phyloP scores from a whole-genome alignment of 1,284 basidiomycete genomes.

The Ganoderma multipileum region DNA sequence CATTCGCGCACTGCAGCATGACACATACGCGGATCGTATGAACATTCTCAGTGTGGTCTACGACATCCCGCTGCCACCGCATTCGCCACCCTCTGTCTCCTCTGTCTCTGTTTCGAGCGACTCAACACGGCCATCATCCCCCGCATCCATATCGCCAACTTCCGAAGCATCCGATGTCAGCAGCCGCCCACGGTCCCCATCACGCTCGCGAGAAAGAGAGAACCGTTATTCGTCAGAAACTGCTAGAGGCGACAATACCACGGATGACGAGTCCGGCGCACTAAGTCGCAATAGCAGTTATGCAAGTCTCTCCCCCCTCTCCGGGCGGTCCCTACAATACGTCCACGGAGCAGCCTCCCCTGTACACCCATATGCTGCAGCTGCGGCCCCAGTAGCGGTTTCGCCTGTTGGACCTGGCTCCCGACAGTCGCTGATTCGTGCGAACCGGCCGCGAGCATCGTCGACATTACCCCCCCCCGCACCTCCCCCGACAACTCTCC shows the following conservation, averaged over 20 bases:
- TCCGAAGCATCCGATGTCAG: constrained; percentile 55
- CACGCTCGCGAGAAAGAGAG: constrained; percentile 41
- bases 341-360: constrained; percentile 27
- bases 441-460: constrained; percentile 54
- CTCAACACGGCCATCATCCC: constrained; percentile 59
- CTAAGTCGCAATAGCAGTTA: constrained; percentile 28
- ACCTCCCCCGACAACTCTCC: constrained; percentile 66
- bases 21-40: constrained; percentile 89
- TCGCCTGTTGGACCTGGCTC: constrained; percentile 28
- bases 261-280: constrained; percentile 42
- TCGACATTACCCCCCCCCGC: constrained; percentile 69
- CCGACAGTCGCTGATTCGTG: constrained; percentile 34
- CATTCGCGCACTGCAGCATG: constrained; percentile 60
- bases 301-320: constrained; percentile 34
- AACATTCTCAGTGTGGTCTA: constrained; percentile 87
- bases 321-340: constrained; percentile 19
- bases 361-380: constrained; percentile 40
- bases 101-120: constrained; percentile 56
- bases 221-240: constrained; percentile 40
- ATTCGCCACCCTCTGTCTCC: constrained; percentile 61
- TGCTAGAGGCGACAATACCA: constrained; percentile 29
- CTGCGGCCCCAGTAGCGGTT: constrained; percentile 26
- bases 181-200: constrained; percentile 44
- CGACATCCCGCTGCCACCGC: constrained; percentile 76
- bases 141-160: constrained; percentile 58